Percentiles rank a stretch among this genome's conserved stretches.
Evolutionary conservation across 2,329 filamentous ascomycete species (phyloP).

Genomic region (Aspergillus brunneoviolaceus): DNA sequence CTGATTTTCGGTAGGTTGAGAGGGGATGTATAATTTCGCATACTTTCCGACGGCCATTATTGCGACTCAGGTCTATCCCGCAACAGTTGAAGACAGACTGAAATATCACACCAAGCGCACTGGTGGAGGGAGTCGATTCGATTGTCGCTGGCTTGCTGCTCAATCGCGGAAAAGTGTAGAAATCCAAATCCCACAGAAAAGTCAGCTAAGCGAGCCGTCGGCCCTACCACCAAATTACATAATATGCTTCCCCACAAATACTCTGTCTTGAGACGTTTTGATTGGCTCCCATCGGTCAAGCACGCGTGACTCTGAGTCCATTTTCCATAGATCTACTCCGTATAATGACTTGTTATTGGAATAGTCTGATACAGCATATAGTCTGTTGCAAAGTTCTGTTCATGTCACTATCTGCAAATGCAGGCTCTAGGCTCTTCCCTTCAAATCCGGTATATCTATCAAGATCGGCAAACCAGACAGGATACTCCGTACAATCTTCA

Average conservation of each 20-base stretch:
- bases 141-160: constrained; percentile 34
- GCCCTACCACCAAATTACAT: constrained; percentile 37
- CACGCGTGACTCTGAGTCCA: too few relatives aligned
- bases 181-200: constrained; percentile 48
- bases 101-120: constrained; percentile 42
- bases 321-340: too few relatives aligned
- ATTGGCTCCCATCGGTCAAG: too few relatives aligned
- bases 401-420: too few relatives aligned
- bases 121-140: constrained; percentile 38
- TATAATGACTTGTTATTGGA: too few relatives aligned
- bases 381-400: too few relatives aligned
- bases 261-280: too few relatives aligned
- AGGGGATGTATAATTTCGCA: constrained; percentile 35
- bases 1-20: not conserved
- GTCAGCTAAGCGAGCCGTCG: constrained; percentile 45
- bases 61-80: constrained; percentile 56
- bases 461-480: too few relatives aligned
- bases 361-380: too few relatives aligned
- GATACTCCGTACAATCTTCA: too few relatives aligned
- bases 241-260: constrained; percentile 24
- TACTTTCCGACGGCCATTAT: constrained; percentile 82
- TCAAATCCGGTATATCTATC: too few relatives aligned
- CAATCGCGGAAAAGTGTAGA: constrained; percentile 36
- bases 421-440: too few relatives aligned
- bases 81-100: constrained; percentile 43